Evolutionary conservation across 345 rosid genomes (phyloP), one percentile per base, ranked within the genome.

Genomic region (Hibiscus syriacus): DNA sequence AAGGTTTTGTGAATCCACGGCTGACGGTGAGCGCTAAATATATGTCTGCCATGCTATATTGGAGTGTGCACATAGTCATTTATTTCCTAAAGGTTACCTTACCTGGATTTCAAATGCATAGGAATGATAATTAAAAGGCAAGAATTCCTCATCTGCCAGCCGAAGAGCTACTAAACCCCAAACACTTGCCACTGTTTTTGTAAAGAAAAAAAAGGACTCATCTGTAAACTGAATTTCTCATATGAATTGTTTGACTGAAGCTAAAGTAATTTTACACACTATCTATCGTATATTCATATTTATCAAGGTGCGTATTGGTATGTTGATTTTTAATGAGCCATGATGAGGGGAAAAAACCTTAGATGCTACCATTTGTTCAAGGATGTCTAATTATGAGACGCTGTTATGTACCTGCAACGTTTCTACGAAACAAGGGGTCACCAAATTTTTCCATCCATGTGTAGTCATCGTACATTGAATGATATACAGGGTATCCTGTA

Each of bases 391-490:
- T 41, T 17, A 27, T 45, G 49, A 39, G 72, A 68, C 45, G 29
- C 59, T 50, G 70, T 25, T 50, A 19, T 22, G 25, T 69, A 54
- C 88, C 88, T 82, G 98, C 96, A 20, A 87, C 79, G 76, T 87
- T 89, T 79, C 96, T 82, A 1, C 70, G 87, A 73, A 92, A 89
- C 81, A 71, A 76, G 5, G 89, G 96, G 59, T 86, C 92, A 12
- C 98, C 98, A 67, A 82, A 89, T 2, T 85, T 86, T 64, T 89
- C 73, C 92, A 87, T 89, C 98, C 96, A 92, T 64, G 79, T 49
- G 59, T 78, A 92, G 72, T 92, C 94, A 69, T 92, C 96, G 19
- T 89, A 92, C 87, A 86, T 84, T 16, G 96, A 89, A 73, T 92
- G 98, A 72, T 92, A 89, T 14, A 86, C 92, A 16, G 96, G 92